Evolutionary conservation across 192 early-diverging fungal genomes (phyloP), one percentile per base, ranked within the genome.

Genomic region (Chytriomyces confervae): DNA sequence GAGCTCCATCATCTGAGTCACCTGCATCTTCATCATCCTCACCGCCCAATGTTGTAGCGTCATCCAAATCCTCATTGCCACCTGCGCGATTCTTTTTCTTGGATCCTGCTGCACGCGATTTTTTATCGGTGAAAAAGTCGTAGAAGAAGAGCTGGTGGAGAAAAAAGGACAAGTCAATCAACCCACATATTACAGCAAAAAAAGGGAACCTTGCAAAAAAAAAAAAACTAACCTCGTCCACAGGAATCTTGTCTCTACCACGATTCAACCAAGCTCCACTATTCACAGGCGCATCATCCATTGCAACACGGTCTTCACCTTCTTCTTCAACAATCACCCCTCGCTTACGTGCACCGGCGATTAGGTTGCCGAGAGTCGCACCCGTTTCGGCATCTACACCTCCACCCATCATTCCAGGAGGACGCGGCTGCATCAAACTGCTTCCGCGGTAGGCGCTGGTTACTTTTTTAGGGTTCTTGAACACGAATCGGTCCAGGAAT

Each of bases 401-500:
- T 77, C 81, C 89, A 85, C 84, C 87, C 77, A 84, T 71, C 84
- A 85, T 77, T 48, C 50, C 71, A 5, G 77, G 83, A 11, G 77
- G 20, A 18, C 85, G 75, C 49, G 78, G 89, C 83, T 90, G 91
- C 87, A 90, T 91, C 73, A 89, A 88, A n/a, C 82, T 84, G 61
- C 83, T 76, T 18, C 90, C 92, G 50, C 91, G 88, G 61, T 91
- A 89, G 1, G 84, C 79, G 20, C 82, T 61, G 36, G 72, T 69
- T 27, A 83, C 86, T 73, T 92, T 91, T 84, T 96, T 97, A 53
- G 97, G 93, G 86, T 95, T 95, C 83, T 95, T 94, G 85, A 91
- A 97, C 29, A 97, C 93, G 88, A 98, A 97, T 50, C 93, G 88
- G 77, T 98, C 96, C 62, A 98, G 89, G 87, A 98, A 98, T 76